These are phyloP conservation scores for Hydnomerulius pinastri DNA, from an alignment of 768 basidiomycete genomes.

Conservation along the genomic window DNA sequence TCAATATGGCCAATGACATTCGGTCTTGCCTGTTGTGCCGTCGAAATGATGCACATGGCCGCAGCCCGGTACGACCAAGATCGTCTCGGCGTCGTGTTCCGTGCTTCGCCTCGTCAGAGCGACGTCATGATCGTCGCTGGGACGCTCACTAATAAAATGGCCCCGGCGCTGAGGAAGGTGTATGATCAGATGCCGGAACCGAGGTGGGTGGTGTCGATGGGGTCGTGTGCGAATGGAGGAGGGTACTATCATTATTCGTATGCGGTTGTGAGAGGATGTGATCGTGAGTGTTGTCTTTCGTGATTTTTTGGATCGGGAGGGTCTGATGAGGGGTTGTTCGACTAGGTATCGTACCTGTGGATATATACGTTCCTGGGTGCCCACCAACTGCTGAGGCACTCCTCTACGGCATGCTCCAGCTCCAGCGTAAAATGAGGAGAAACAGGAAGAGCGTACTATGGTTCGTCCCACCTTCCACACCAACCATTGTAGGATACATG, in stretches of 20 bases:
- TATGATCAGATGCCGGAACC: constrained; percentile 99
- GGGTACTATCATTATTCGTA: constrained; percentile 99
- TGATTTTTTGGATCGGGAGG: constrained; percentile 2
- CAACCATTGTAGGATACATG: too few relatives aligned
- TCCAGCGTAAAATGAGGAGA: constrained; percentile 94
- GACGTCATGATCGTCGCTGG: constrained; percentile 99
- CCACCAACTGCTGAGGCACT: constrained; percentile 96
- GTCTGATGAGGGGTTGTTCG: constrained; percentile 8
- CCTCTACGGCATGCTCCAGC: constrained; percentile 93
- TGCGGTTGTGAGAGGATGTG: constrained; percentile 97
- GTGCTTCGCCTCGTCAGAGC: constrained; percentile 97
- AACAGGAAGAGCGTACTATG: constrained; percentile 86
- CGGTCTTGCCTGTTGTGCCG: constrained; percentile 97
- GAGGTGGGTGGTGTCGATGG: constrained; percentile 99
- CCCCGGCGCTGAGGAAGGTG: constrained; percentile 93
- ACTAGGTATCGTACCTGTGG: constrained; percentile 92
- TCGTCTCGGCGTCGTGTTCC: constrained; percentile 94
- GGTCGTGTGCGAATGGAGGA: constrained; percentile 97
- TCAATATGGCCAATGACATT: constrained; percentile 99
- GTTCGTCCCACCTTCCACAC: constrained; percentile 41
- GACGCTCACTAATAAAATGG: constrained; percentile 99
- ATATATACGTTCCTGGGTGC: constrained; percentile 97
- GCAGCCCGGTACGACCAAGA: constrained; percentile 99
- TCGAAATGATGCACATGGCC: constrained; percentile 99
- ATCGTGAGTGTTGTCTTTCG: constrained; percentile 58